Evolutionary conservation across 106 monocot species (phyloP), one percentile per base, ranked within the genome.

Genomic region (Triglochin maritima): DNA sequence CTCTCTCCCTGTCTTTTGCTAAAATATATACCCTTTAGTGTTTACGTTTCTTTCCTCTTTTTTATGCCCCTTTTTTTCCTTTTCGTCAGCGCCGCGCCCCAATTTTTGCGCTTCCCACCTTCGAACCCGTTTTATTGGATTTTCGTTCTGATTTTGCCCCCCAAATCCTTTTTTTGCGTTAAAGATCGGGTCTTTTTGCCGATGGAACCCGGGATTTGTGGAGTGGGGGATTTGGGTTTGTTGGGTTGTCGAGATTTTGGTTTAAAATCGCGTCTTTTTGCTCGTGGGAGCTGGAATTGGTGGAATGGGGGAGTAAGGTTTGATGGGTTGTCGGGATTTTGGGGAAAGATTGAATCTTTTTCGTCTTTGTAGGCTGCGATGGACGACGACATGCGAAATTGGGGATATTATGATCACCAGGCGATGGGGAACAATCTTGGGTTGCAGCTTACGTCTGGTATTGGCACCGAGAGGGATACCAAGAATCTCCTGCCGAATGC

Each of bases 371-470:
- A 56, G 9, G 14, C 60, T 4, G 5, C 60, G 9, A 90, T 90
- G 89, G 89, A 86, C 46, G 81, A 81, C 6, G 83, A 86, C 43
- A 72, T 79, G 17, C 76, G 77, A 62, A 68, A 72, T 64, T 86
- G 89, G 83, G 71, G 81, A 4, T 86, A 74, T 74, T 90, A 77
- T 47, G 79, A 77, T 8, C 29, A 29, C 29, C 76, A 61, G 44
- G 73, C 76, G 7, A 11, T 77, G 47, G 79, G 74, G 59, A 73
- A 82, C 44, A 85, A 65, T 62, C 66, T 83, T 14, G 83, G 81
- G 46, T 68, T 89, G 64, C 89, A 81, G 71, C 83, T 86, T 54
- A 89, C 83, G 89, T 73, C 89, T 10, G 52, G 66, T 6, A 67
- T 79, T 43, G 65, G 52, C 3, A 12, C 60, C 7, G 83, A 90